Evolutionary conservation across 2,329 filamentous ascomycete genomes (phyloP).

Genomic region (Aciculosporium take): DNA sequence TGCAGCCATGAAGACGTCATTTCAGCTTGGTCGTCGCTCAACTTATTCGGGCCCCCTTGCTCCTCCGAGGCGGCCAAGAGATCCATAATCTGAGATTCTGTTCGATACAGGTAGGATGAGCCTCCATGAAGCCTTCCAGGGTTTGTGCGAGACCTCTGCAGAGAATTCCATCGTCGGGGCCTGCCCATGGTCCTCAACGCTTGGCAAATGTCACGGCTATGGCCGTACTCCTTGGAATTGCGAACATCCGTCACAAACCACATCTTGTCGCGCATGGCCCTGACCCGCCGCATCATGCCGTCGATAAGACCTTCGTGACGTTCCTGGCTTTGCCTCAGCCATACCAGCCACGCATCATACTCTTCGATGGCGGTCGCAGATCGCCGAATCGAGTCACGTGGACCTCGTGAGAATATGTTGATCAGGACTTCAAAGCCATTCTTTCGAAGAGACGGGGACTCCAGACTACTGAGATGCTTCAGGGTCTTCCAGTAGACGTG

Average conservation of each 20-base stretch:
- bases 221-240: conserved; percentile 76
- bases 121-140: conserved; percentile 32
- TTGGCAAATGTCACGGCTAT: conserved; percentile 70
- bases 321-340: conserved; percentile 70
- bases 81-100: conserved; percentile 75
- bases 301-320: conserved; percentile 62
- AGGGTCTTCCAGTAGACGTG: conserved; percentile 78
- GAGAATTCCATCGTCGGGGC: conserved; percentile 40
- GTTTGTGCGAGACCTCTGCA: conserved; percentile 34
- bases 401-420: conserved; percentile 59
- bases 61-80: conserved; percentile 69
- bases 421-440: conserved; percentile 59
- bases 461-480: conserved; percentile 53
- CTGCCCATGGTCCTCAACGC: conserved; percentile 84
- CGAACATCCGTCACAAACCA: conserved; percentile 95
- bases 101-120: conserved; percentile 58
- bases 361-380: conserved; percentile 62
- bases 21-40: conserved; percentile 89
- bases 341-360: conserved; percentile 69
- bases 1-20: conserved; percentile 73
- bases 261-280: conserved; percentile 83
- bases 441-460: conserved; percentile 45
- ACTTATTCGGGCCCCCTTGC: conserved; percentile 83
- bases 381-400: conserved; percentile 53
- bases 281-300: conserved; percentile 57